Evolutionary conservation across 331 rosid species (phyloP), one percentile per base, ranked within the genome.

Genomic region (Malus hybrid): DNA sequence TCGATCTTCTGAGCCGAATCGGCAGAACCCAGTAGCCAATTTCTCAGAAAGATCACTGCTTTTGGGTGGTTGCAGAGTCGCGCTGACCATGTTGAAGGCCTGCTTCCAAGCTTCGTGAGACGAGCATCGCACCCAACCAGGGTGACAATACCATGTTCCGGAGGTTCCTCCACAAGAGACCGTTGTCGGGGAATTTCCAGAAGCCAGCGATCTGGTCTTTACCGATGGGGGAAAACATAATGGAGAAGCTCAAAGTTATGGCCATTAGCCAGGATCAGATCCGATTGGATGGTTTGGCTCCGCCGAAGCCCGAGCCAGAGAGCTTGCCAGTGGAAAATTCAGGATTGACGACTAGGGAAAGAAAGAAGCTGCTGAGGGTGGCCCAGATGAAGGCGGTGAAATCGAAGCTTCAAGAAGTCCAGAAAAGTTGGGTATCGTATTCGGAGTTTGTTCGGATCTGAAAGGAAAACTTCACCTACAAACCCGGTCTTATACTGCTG

Each of bases 401-500:
- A 79, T 28, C 88, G 26, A 91, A 75, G 60, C 75, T 93, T 68
- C 84, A 87, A 52, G 83, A 75, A 46, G 65, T 78, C 19, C 74
- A 56, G 61, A 81, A 84, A 44, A 84, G 78, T 10, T 89, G 90
- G 85, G 55, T 93, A 7, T n/a, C 87, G 48, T 73, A 88, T 73
- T 16, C 90, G 65, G 98, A 91, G 63, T 88, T 89, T 48, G 60
- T 83, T 65, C 75, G 87, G 81, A 84, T 91, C 69, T 93, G 98
- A 76, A 18, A 69, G 2, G 93, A 88, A 20, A 81, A 65, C 18
- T 85, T 89, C 82, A 24, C 24, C 24, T 24, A 24, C 24, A 24
- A 24, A 24, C 24, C 24, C 1, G 24, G 24, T 86, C 14, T 6
- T 86, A n/a, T 73, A 76, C 70, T 75, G 75, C 72, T 24, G 75